Conservation (phyloP, 2,329 filamentous ascomycete genomes). For the Grosmannia penicillata region DNA sequence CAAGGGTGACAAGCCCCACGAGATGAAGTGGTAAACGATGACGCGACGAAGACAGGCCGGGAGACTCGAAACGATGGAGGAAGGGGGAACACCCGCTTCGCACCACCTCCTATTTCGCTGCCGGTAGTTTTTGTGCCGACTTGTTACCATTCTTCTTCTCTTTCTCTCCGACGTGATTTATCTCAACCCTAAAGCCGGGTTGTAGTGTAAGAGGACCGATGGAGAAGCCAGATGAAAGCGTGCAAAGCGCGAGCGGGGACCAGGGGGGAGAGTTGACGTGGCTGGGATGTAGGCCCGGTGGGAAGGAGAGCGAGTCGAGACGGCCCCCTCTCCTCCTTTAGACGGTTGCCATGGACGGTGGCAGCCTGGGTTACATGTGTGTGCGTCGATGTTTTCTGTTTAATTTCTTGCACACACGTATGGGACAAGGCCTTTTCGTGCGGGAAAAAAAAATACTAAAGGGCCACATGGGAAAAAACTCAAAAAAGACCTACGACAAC, state of each 20-base stretch:
- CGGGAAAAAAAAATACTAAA: background rate
- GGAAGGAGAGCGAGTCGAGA: background rate
- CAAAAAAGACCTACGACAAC: conserved; percentile 3
- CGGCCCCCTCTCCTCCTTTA: background rate
- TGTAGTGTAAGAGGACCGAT: conserved; percentile 4
- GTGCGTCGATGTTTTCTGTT: conserved; percentile 4
- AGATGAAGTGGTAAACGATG: conserved; percentile 88
- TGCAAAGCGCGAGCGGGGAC: background rate
- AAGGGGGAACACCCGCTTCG: background rate
- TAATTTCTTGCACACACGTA: conserved; percentile 4
- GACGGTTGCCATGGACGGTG: background rate
- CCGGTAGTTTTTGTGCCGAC: background rate
- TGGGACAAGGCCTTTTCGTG: background rate
- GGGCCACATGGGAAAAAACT: conserved; percentile 3
- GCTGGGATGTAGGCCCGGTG: too few species aligned
- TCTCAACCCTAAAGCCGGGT: background rate
- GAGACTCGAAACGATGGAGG: background rate
- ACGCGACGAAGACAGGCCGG: background rate
- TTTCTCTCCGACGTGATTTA: conserved; percentile 3
- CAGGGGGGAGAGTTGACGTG: background rate
- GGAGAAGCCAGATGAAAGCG: conserved; percentile 3
- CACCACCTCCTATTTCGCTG: background rate
- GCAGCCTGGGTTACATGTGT: conserved; percentile 4
- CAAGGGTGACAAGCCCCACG: conserved; percentile 98
- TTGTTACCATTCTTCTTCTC: background rate